Percentiles rank a stretch among this genome's conserved stretches.
phyloP scores from a whole-genome alignment of 768 basidiomycete species.

The Boletellus emodensis region DNA sequence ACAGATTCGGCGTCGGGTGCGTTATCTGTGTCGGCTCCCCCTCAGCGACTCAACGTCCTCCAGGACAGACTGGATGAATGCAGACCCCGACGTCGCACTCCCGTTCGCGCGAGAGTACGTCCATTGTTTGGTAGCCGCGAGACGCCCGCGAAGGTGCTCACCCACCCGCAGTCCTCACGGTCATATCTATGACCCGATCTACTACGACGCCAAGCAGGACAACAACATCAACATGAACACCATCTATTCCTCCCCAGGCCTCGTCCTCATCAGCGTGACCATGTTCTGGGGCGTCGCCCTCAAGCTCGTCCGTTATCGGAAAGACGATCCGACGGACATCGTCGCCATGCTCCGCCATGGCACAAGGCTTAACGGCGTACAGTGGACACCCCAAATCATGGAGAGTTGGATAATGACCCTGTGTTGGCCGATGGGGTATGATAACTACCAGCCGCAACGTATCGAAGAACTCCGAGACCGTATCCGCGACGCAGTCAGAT shows the following conservation, averaged over 20 bases:
- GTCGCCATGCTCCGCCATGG: conserved; percentile 61
- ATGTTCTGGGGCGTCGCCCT: conserved; percentile 72
- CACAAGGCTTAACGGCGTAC: conserved; percentile 44
- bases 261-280: conserved; percentile 56
- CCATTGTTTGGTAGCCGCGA: not conserved
- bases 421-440: conserved; percentile 66
- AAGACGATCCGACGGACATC: conserved; percentile 62
- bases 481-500: conserved; percentile 49
- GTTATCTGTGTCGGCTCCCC: not conserved
- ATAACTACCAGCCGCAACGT: conserved; percentile 41
- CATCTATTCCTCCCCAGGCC: conserved; percentile 54
- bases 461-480: conserved; percentile 45
- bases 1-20: conserved; percentile 44
- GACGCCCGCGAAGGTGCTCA: conserved; percentile 7
- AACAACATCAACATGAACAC: conserved; percentile 54
- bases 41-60: not conserved
- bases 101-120: conserved; percentile 64
- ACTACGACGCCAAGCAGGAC: conserved; percentile 45
- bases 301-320: conserved; percentile 67
- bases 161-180: conserved; percentile 18
- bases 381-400: conserved; percentile 55
- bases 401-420: conserved; percentile 54
- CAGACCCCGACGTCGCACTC: conserved; percentile 66
- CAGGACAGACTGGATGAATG: conserved; percentile 69
- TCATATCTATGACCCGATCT: conserved; percentile 55